A percentile compares a stretch with the other conserved stretches of the same genome.
Conservation (phyloP, 2,329 filamentous ascomycete species). For the Penicillium sp. region DNA sequence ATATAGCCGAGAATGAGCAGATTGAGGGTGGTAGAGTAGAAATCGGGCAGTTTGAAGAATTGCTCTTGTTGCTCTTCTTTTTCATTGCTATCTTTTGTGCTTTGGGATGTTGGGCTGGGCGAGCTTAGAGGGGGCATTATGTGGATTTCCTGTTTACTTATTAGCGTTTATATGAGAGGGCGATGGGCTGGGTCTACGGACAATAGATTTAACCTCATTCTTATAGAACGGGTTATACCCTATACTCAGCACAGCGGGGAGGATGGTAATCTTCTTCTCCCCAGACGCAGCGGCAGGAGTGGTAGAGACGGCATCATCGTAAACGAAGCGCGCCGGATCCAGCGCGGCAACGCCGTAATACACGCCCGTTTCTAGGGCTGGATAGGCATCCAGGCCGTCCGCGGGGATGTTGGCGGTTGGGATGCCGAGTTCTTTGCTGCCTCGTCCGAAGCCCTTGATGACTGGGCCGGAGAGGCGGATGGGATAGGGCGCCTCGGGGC, state of each 20-base stretch:
- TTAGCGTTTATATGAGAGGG: too few species aligned
- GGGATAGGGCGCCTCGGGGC: constrained; percentile 75
- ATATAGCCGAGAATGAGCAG: constrained; percentile 83
- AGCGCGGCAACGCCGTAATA: constrained; percentile 92
- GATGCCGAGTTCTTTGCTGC: constrained; percentile 94
- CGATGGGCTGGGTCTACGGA: constrained; percentile 36
- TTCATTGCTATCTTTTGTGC: neutral
- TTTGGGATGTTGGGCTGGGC: constrained; percentile 30
- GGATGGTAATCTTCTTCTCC: constrained; percentile 44
- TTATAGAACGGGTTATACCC: constrained; percentile 98
- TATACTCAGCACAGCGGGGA: constrained; percentile 88
- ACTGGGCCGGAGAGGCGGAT: constrained; percentile 80
- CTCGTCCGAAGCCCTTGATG: constrained; percentile 88
- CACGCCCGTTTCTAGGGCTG: constrained; percentile 68
- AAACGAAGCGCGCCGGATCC: constrained; percentile 38
- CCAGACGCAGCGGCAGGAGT: constrained; percentile 14
- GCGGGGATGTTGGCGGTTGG: constrained; percentile 86
- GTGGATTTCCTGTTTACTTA: constrained; percentile 65
- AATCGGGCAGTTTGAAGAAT: constrained; percentile 58
- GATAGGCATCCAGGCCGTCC: constrained; percentile 59
- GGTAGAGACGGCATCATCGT: constrained; percentile 17
- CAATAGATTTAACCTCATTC: constrained; percentile 76
- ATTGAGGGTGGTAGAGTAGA: constrained; percentile 78
- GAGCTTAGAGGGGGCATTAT: constrained; percentile 69
- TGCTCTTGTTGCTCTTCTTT: neutral